A percentile compares a stretch with the other conserved stretches of the same genome.
These are phyloP conservation scores for Paecilomyces dactylethromorphus DNA, from an alignment of 2,329 filamentous ascomycete species.

Conservation along the genomic window DNA sequence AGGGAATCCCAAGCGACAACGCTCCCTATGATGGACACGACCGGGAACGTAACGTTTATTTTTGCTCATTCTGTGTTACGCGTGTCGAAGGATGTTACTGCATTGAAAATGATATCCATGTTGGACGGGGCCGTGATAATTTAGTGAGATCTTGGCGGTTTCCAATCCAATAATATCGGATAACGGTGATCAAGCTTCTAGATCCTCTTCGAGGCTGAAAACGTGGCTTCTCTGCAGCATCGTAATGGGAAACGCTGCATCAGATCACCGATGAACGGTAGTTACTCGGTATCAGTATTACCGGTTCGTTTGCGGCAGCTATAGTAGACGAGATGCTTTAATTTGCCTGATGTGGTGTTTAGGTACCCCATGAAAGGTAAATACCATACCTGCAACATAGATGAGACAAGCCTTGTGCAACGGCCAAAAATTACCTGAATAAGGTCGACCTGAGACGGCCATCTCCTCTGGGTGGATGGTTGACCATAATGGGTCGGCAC, in stretches of 20 bases:
- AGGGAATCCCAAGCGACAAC: not conserved
- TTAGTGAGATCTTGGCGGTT: not conserved
- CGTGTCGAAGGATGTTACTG: not conserved
- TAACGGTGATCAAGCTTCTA: not conserved
- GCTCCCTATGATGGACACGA: not conserved
- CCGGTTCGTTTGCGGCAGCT: not conserved
- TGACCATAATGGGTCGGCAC: constrained; percentile 1
- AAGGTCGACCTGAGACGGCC: not conserved
- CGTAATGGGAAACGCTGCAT: not conserved
- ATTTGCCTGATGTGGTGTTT: too few species aligned
- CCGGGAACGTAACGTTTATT: not conserved
- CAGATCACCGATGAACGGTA: not conserved
- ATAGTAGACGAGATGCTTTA: not conserved
- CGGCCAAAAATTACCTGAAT: not conserved
- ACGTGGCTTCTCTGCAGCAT: not conserved
- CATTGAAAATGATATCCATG: not conserved
- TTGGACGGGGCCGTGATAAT: not conserved
- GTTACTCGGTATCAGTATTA: not conserved
- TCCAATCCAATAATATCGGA: not conserved
- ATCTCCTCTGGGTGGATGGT: not conserved
- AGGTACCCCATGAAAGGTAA: not conserved
- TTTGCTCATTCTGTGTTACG: not conserved
- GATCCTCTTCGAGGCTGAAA: not conserved
- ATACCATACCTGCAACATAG: not conserved
- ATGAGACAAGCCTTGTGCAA: not conserved